phyloP scores from a whole-genome alignment of 23 red algal genomes.

The Chondrus crispus region DNA sequence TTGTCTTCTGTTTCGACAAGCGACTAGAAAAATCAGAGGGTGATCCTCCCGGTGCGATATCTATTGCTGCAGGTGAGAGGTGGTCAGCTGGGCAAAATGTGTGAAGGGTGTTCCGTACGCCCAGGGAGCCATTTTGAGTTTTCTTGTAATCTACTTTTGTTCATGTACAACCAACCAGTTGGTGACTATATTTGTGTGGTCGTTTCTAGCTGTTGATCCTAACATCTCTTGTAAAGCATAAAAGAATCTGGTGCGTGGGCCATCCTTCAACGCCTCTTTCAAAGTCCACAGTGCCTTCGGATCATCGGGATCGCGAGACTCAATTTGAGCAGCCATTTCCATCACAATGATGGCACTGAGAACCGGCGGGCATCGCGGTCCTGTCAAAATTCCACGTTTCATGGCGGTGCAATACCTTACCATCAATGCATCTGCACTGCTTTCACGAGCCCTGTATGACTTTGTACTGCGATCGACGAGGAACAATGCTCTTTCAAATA shows the following conservation, averaged over 20 bases:
- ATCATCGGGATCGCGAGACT: not conserved
- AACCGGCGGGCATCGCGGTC: not conserved
- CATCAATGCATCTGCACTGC: slow-evolving; percentile 20
- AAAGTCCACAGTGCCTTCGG: not conserved
- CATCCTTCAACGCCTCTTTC: not conserved
- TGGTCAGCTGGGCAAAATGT: no score
- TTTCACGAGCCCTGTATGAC: no score
- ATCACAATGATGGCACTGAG: not conserved
- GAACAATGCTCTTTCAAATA: slow-evolving; percentile 7
- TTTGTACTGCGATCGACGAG: no score
- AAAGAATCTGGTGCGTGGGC: not conserved
- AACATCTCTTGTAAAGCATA: not conserved
- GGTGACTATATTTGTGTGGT: no score
- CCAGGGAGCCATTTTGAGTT: no score
- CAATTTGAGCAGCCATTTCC: not conserved
- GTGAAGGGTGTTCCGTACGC: no score
- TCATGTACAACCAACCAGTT: no score
- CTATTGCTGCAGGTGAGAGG: no score
- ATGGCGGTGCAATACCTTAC: slow-evolving; percentile 2
- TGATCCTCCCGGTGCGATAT: no score
- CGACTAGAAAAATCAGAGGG: no score
- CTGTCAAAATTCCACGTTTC: not conserved
- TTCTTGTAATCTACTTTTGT: no score
- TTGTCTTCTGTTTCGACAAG: slow-evolving; percentile 6
- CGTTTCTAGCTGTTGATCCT: no score